A percentile compares a stretch with the other conserved stretches of the same genome.
Evolutionary conservation across 225 moss, liverwort and hornwort genomes (phyloP).

Genomic region (Pseudoscleropodium purum): DNA sequence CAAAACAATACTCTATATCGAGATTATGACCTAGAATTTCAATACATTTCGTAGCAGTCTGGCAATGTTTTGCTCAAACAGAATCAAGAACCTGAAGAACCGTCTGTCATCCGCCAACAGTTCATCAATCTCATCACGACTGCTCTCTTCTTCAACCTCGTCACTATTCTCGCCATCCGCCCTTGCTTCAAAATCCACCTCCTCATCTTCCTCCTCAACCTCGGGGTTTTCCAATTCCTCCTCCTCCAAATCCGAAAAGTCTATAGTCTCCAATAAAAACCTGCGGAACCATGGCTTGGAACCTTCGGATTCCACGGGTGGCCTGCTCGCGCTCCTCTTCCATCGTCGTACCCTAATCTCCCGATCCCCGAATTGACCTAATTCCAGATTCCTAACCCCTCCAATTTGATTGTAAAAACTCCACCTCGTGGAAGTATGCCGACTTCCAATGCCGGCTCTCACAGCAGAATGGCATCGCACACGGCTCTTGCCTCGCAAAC

Average conservation of each 20-base stretch:
- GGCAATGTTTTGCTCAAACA: neutral
- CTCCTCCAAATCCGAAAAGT: neutral
- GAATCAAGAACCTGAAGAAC: conserved; percentile 14
- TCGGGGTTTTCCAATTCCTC: neutral
- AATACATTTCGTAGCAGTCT: neutral
- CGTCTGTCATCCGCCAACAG: conserved; percentile 58
- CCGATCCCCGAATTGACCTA: neutral
- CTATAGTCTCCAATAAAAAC: conserved; percentile 28
- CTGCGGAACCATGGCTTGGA: conserved; percentile 14
- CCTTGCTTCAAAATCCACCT: conserved; percentile 13
- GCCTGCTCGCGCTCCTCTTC: neutral
- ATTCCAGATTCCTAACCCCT: neutral
- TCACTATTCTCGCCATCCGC: neutral
- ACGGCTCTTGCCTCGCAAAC: neutral
- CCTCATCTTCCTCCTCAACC: neutral
- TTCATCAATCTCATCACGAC: conserved; percentile 34
- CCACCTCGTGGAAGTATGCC: neutral
- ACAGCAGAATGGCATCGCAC: neutral
- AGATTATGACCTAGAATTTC: neutral
- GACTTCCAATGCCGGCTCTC: neutral
- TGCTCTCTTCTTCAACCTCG: neutral
- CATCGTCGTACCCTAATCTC: neutral
- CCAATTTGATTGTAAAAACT: neutral
- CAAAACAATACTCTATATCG: neutral
- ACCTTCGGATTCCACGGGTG: neutral